phyloP scores from a whole-genome alignment of 371 early-diverging fungal species.

The Fennellomyces sp. region DNA sequence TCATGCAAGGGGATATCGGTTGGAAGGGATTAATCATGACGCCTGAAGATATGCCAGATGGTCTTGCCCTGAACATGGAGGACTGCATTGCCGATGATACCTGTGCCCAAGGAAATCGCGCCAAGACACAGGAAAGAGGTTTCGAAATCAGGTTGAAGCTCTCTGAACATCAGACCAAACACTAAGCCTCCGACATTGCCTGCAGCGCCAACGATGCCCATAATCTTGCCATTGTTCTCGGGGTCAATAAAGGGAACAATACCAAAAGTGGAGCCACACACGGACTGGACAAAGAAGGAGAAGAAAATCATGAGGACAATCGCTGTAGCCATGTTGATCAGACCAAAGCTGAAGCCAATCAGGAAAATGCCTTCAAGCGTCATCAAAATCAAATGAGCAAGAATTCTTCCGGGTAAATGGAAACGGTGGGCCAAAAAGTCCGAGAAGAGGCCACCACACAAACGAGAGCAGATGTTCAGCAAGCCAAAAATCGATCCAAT shows the following conservation, averaged over 20 bases:
- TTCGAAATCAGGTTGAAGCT: conserved; percentile 11
- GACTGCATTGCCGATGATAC: conserved; percentile 13
- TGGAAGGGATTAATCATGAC: too few species aligned
- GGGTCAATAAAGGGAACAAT: conserved; percentile 22
- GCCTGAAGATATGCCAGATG: conserved; percentile 12
- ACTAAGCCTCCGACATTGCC: conserved; percentile 30
- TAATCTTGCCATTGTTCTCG: conserved; percentile 19
- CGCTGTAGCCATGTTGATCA: conserved; percentile 22
- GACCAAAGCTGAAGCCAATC: conserved; percentile 22
- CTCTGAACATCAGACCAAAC: conserved; percentile 20
- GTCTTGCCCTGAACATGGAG: conserved; percentile 15
- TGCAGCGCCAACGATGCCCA: conserved; percentile 43
- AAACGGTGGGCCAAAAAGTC: conserved; percentile 13
- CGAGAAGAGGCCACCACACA: conserved; percentile 58
- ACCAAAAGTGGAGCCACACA: conserved; percentile 34
- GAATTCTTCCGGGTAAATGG: conserved; percentile 19
- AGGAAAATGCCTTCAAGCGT: conserved; percentile 35
- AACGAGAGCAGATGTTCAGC: conserved; percentile 64
- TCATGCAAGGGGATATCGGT: neutral
- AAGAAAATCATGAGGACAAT: conserved; percentile 39
- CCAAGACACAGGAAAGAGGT: conserved; percentile 20
- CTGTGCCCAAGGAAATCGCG: conserved; percentile 11
- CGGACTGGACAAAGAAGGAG: conserved; percentile 47
- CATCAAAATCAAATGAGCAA: conserved; percentile 42
- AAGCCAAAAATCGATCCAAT: conserved; percentile 67